Evolutionary conservation across 2,329 filamentous ascomycete species (phyloP).

Genomic region (Xylariales sp.): DNA sequence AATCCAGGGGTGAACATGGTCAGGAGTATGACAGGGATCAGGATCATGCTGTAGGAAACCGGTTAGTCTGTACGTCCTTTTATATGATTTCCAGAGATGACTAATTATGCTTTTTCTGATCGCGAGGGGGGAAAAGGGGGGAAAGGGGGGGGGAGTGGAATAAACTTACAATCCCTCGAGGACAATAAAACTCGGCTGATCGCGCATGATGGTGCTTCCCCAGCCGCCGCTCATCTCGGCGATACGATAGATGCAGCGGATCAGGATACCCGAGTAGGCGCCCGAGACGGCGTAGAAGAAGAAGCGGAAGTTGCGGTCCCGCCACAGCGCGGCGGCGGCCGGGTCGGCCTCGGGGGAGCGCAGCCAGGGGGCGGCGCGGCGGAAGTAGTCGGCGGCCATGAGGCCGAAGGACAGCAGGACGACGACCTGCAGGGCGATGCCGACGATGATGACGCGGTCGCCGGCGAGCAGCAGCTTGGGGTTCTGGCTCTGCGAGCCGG

Average conservation of each 20-base stretch:
- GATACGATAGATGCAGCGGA: conserved; percentile 54
- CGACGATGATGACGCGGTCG: conserved; percentile 49
- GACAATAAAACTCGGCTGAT: conserved; percentile 55
- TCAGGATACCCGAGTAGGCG: conserved; percentile 41
- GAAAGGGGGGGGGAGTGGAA: background rate
- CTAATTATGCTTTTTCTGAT: no score
- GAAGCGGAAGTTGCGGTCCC: conserved; percentile 33
- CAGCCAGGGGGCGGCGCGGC: conserved; percentile 37
- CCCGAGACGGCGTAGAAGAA: conserved; percentile 40
- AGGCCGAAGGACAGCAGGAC: conserved; percentile 43
- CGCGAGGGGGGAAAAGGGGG: background rate
- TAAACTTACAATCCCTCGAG: conserved; percentile 47
- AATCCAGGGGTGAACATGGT: conserved; percentile 50
- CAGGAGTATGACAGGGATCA: conserved; percentile 44
- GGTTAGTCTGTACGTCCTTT: no score
- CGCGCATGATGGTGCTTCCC: conserved; percentile 60
- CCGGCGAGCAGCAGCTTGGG: conserved; percentile 35
- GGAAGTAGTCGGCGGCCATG: conserved; percentile 39
- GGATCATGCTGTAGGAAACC: conserved; percentile 37
- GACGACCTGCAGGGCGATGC: conserved; percentile 48
- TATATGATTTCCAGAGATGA: no score
- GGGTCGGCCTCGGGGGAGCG: conserved; percentile 18
- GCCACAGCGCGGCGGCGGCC: conserved; percentile 34
- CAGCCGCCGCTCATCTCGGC: conserved; percentile 62
- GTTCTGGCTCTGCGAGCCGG: conserved; percentile 34